Evolutionary conservation across 805 yeast species (phyloP).

Genomic region (Suhomyces emberorum): DNA sequence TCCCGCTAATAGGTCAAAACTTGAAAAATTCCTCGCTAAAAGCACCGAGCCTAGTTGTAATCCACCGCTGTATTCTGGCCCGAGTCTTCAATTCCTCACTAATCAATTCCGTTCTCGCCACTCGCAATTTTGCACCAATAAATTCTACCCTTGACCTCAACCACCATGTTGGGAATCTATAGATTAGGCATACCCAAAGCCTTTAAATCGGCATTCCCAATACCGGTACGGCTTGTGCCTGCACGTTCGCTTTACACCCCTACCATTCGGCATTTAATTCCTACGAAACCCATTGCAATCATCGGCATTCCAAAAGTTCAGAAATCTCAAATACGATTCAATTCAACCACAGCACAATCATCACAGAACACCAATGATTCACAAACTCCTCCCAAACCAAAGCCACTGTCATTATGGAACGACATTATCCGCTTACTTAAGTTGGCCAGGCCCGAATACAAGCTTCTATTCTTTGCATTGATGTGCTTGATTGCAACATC

Average conservation of each 20-base stretch:
- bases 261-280: neutral
- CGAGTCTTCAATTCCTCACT: no score
- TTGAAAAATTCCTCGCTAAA: no score
- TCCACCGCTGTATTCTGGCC: no score
- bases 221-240: neutral
- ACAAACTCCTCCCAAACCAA: neutral
- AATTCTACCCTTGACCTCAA: no score
- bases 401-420: slow-evolving; percentile 1
- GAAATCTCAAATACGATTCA: neutral
- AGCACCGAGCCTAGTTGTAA: no score
- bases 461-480: slow-evolving; percentile 46
- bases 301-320: no score
- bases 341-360: neutral
- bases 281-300: neutral
- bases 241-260: neutral
- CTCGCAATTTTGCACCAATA: no score
- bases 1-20: no score
- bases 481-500: slow-evolving; percentile 65
- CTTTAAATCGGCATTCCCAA: neutral
- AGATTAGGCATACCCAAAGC: neutral
- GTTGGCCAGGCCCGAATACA: slow-evolving; percentile 13
- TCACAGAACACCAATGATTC: neutral
- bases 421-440: slow-evolving; percentile 23
- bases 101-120: no score
- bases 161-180: neutral